phyloP scores from a whole-genome alignment of 73 alveolate species.

The Symbiodinium natans region DNA sequence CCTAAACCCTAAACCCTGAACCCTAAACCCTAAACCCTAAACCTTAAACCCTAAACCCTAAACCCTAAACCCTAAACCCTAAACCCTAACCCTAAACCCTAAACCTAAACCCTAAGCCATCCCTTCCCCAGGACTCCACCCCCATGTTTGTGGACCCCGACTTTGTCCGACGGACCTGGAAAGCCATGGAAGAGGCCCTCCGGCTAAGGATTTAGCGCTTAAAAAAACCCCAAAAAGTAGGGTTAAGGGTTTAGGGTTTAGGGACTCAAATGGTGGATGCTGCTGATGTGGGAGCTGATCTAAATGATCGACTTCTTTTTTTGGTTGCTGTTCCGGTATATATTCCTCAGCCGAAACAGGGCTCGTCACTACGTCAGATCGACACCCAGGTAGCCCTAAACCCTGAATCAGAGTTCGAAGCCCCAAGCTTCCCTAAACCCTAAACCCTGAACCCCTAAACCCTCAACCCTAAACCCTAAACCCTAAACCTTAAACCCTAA shows the following conservation, averaged over 20 bases:
- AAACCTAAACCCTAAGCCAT: neutral
- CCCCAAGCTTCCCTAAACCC: too few species aligned
- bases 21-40: neutral
- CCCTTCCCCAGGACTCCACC: constrained; percentile 34
- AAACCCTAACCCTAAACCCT: neutral
- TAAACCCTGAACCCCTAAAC: too few species aligned
- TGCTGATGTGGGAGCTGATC: too few species aligned
- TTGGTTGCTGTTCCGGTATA: too few species aligned
- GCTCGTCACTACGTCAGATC: too few species aligned
- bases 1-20: neutral
- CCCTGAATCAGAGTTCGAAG: too few species aligned
- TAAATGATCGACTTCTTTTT: too few species aligned
- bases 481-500: too few species aligned
- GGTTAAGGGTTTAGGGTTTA: neutral
- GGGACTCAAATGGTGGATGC: neutral
- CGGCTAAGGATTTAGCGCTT: neutral
- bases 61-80: neutral
- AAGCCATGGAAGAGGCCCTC: constrained; percentile 47
- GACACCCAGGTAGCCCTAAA: too few species aligned
- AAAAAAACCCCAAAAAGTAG: neutral
- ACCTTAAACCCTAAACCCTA: neutral
- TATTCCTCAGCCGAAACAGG: too few species aligned
- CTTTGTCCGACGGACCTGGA: constrained; percentile 77
- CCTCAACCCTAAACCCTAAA: too few species aligned
- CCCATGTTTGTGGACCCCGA: constrained; percentile 88